Evolutionary conservation across 805 yeast genomes (phyloP).

Genomic region (Yamadazyma takamatsuzukensis): DNA sequence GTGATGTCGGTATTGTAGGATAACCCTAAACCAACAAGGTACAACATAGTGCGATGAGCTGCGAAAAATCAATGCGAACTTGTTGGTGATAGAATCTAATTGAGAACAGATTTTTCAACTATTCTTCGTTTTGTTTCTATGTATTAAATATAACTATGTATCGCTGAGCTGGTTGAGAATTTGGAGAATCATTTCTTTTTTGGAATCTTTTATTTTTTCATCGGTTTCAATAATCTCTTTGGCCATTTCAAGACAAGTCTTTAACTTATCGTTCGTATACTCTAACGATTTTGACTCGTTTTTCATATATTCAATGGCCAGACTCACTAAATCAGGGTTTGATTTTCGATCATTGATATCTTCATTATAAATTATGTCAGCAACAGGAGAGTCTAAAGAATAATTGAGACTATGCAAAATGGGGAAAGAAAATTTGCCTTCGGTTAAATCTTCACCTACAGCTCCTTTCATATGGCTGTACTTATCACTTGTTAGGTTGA

Average conservation of each 20-base stretch:
- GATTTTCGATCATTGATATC: constrained; percentile 14
- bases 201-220: constrained; percentile 13
- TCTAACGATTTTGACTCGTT: constrained; percentile 20
- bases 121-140: too few relatives aligned
- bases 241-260: constrained; percentile 6
- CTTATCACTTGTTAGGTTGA: constrained; percentile 56
- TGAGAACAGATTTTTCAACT: too few relatives aligned
- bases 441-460: constrained; percentile 78
- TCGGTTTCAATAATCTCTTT: constrained; percentile 19
- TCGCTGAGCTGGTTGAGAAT: constrained; percentile 17
- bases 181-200: constrained; percentile 9
- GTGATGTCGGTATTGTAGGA: constrained; percentile 89
- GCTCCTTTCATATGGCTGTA: constrained; percentile 63
- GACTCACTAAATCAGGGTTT: constrained; percentile 10
- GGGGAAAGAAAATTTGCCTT: constrained; percentile 87
- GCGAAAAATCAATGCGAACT: neutral
- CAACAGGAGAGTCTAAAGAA: constrained; percentile 19
- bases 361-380: constrained; percentile 17
- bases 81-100: neutral
- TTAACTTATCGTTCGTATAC: constrained; percentile 15
- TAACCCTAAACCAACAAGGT: constrained; percentile 86
- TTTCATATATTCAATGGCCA: constrained; percentile 21
- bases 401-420: constrained; percentile 52
- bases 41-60: constrained; percentile 54
- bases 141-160: constrained; percentile 9